Evolutionary conservation across 208 protist genomes (phyloP), one percentile per base, ranked within the genome.

Genomic region (Trypanosoma caninum): DNA sequence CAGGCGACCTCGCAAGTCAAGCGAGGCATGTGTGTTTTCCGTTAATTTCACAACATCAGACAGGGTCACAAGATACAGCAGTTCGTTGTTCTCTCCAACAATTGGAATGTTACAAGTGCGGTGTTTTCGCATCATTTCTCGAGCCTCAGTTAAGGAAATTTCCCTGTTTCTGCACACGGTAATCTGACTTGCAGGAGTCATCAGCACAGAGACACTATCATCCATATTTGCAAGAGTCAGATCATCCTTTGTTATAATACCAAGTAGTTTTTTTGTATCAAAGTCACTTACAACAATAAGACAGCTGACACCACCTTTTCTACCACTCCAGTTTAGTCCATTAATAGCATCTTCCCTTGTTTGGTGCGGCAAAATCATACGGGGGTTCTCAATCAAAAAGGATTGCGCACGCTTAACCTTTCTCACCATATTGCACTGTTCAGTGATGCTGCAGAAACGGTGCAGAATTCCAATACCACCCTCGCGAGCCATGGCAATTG

Each of bases 381-480:
- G 82, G 4, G 89, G 86, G 45, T 93, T 77, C 48, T 95, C 82
- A 65, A 95, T 93, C 14, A 89, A 68, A 55, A 93, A 93, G 18
- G 83, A 90, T 74, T 95, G 89, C 55, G 89, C 89, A n/a, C 89
- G 85, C 74, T 95, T 95, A 62, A 95, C 89, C 59, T 90, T 86
- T 18, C 68, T 55, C 65, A 93, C 80, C 89, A 95, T 93, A 27
- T 69, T 79, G 52, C 85, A 93, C 73, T 95, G 89, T 68, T 95
- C 89, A 71, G 79, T 59, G 11, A 91, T 56, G 47, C 71, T 91
- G 80, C 89, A 95, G 68, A 95, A 95, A 64, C 89, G 84, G 69
- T 95, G 89, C 28, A 95, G 72, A 34, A 95, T 92, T 55, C 89
- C 89, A 57, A 95, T 95, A 35, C 89, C 89, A 30, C 89, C 89